phyloP scores from a whole-genome alignment of 2,329 filamentous ascomycete genomes.

The Gnomoniopsis sp. region DNA sequence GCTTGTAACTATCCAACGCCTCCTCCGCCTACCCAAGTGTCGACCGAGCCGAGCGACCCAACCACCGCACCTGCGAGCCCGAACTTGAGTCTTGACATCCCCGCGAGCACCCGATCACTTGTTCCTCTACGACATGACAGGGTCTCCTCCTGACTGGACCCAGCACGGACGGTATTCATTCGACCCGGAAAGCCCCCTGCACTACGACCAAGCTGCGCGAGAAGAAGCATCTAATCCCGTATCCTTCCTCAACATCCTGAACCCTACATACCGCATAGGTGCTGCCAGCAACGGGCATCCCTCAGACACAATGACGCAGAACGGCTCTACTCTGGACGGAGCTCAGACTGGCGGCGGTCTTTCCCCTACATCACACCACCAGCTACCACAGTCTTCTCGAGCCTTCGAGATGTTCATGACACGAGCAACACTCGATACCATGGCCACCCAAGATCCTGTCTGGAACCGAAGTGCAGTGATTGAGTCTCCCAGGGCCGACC shows the following conservation, averaged over 20 bases:
- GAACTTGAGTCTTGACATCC: background rate
- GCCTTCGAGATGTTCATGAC: constrained; percentile 49
- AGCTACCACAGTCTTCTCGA: constrained; percentile 47
- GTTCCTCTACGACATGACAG: background rate
- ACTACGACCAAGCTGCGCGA: constrained; percentile 27
- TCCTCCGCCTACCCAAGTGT: background rate
- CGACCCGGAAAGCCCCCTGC: background rate
- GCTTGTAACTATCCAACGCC: background rate
- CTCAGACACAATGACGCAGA: constrained; percentile 23
- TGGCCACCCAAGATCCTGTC: constrained; percentile 23
- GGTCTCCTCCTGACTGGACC: background rate
- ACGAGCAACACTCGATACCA: constrained; percentile 18
- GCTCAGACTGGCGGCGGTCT: constrained; percentile 17
- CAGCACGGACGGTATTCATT: background rate
- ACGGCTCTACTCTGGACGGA: constrained; percentile 25
- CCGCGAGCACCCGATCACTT: background rate
- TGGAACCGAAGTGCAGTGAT: constrained; percentile 14
- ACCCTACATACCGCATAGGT: constrained; percentile 28
- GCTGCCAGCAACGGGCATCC: background rate
- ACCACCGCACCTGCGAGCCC: background rate
- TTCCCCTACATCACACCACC: constrained; percentile 26
- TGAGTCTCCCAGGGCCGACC: constrained; percentile 25
- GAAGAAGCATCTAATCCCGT: constrained; percentile 34
- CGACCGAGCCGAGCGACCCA: background rate
- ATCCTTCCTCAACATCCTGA: constrained; percentile 54